These are phyloP conservation scores for Berkeleyomyces rouxiae DNA, from an alignment of 2,329 filamentous ascomycete species.

Conservation along the genomic window DNA sequence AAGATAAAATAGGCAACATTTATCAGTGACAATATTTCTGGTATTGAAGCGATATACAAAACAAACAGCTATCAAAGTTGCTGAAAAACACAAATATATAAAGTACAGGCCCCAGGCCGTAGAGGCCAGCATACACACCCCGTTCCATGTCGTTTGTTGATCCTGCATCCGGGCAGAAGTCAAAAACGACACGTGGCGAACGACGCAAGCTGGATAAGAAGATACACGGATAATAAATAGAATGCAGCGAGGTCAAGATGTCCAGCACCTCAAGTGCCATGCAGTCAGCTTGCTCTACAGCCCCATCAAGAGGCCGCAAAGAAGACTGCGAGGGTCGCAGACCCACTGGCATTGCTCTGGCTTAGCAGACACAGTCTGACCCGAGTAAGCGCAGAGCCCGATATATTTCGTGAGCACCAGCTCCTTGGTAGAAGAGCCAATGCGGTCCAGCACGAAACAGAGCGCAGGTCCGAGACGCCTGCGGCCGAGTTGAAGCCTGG, in stretches of 20 bases:
- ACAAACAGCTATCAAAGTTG: not conserved
- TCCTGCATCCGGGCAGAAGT: constrained; percentile 2
- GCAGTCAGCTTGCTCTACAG: not conserved
- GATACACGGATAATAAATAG: not conserved
- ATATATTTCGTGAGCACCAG: not conserved
- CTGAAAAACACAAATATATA: not conserved
- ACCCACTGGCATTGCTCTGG: not conserved
- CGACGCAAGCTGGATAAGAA: not conserved
- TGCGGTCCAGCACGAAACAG: too few relatives aligned
- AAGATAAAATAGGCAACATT: not conserved
- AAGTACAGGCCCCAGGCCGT: not conserved
- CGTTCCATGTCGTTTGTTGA: not conserved
- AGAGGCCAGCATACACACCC: not conserved
- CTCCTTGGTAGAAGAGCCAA: not conserved
- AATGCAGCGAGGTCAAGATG: not conserved
- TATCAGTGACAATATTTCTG: not conserved
- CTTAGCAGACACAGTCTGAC: constrained; percentile 5
- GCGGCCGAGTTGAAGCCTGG: too few relatives aligned
- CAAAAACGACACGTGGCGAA: not conserved
- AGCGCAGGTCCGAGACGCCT: not conserved
- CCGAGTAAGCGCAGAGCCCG: not conserved
- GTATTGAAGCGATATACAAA: constrained; percentile 1
- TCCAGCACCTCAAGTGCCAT: not conserved
- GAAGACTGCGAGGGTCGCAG: not conserved
- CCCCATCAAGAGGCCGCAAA: not conserved